Evolutionary conservation across 495 filamentous ascomycete species (phyloP), one percentile per base, ranked within the genome.

Genomic region (Penicillium paxilli): DNA sequence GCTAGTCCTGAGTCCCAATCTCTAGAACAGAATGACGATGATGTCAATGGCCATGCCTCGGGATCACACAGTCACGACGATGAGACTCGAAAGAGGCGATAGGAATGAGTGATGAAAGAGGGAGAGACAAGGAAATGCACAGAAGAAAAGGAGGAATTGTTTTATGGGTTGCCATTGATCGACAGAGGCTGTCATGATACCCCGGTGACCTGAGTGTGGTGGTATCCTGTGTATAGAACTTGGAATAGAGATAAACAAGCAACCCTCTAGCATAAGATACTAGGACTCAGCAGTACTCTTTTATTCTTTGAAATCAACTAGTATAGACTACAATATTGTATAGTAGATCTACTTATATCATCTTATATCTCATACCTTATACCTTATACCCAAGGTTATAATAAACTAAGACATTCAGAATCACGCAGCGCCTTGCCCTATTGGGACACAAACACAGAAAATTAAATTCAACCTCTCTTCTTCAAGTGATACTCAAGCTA

Each of bases 1-100:
- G 76, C 74, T 7, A 87, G 80, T 52, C 86, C 86, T 0, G 90
- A 95, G 68, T 82, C 84, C 20, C 67, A 83, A 55, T 70, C 79
- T 10, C 69, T 75, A 47, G 59, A 61, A 5, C 70, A 76, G 56
- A 57, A 69, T 23, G 19, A 42, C 10, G 2, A 12, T 23, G 10
- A 42, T 23, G 20, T 7, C 35, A 38, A 41, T 58, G 70, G 44
- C 35, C 26, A n/a, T 16, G 51, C 45, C 11, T 50, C 51, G n/a
- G 49, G 40, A 6, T 47, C 63, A 32, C 61, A 67, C 47, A 60
- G 63, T 48, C 64, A 63, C 49, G 61, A 65, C 19, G 60, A 77
- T 28, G 42, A 23, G 19, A 38, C 63, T 25, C 65, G 60, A 45
- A 74, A 70, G 58, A 60, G 58, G 47, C 68, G 63, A 44, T 73